Conservation (phyloP, 2,329 filamentous ascomycete genomes). For the Penicillium sumatraense region DNA sequence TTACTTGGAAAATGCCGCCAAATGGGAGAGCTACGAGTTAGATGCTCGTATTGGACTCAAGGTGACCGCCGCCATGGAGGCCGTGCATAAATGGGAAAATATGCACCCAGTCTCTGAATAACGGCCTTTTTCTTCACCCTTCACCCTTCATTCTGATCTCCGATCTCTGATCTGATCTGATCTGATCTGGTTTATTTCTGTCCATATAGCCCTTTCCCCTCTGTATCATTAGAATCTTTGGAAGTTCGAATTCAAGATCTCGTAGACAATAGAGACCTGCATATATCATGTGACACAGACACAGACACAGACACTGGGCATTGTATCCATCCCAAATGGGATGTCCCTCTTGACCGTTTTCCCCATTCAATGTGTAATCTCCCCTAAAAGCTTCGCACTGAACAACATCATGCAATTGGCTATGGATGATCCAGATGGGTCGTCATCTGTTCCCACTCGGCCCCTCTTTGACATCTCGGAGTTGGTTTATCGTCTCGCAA, state of each 20-base stretch:
- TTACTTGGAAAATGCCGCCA: slow-evolving; percentile 61
- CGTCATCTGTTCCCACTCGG: slow-evolving; percentile 3
- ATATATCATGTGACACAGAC: slow-evolving; percentile 2
- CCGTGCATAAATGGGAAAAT: slow-evolving; percentile 49
- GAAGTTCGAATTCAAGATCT: background rate
- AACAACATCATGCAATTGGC: background rate
- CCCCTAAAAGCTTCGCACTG: slow-evolving; percentile 6
- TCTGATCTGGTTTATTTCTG: no score
- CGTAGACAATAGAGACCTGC: slow-evolving; percentile 1
- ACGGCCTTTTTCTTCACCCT: background rate
- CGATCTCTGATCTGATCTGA: background rate
- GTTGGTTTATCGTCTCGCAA: background rate
- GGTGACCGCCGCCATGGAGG: slow-evolving; percentile 51
- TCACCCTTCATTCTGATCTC: background rate
- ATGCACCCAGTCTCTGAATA: slow-evolving; percentile 24
- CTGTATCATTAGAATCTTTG: slow-evolving; percentile 2
- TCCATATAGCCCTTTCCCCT: slow-evolving; percentile 1
- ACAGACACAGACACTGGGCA: no score
- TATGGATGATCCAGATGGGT: background rate
- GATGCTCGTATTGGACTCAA: slow-evolving; percentile 61
- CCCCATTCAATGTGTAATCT: background rate
- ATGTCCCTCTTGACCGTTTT: no score
- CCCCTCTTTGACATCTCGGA: background rate
- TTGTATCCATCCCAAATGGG: no score
- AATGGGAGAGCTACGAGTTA: slow-evolving; percentile 66